These are phyloP conservation scores for Eimeria zaria DNA, from an alignment of 169 alveolate species.

Conservation along the genomic window DNA sequence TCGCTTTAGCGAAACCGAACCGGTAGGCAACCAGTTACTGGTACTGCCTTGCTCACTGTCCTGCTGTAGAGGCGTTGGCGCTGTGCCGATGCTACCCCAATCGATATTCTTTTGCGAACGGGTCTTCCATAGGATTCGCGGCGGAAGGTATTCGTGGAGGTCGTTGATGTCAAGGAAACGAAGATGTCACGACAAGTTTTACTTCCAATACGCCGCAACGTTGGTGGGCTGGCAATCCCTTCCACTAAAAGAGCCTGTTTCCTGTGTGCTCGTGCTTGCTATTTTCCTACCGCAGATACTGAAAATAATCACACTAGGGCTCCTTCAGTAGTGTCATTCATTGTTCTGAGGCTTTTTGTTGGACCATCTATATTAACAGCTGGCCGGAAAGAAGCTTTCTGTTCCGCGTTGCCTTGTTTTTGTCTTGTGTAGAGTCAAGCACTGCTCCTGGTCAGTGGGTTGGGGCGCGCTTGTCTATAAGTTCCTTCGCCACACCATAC, in stretches of 20 bases:
- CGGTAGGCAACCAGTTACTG: constrained; percentile 8
- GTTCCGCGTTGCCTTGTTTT: background rate
- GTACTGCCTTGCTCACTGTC: background rate
- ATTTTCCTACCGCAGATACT: background rate
- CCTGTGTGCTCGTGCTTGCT: background rate
- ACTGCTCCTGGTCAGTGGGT: constrained; percentile 79
- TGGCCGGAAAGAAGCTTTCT: background rate
- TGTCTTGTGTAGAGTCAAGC: constrained; percentile 19
- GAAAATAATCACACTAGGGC: background rate
- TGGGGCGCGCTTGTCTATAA: constrained; percentile 67
- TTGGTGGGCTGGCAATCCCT: background rate
- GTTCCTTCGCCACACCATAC: constrained; percentile 68
- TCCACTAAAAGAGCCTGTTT: background rate
- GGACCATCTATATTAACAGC: background rate
- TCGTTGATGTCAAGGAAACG: constrained; percentile 13
- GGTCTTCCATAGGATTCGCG: background rate
- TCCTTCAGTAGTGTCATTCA: background rate
- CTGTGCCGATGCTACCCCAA: background rate
- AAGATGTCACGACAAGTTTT: constrained; percentile 27
- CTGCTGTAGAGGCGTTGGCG: background rate
- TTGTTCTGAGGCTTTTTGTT: background rate
- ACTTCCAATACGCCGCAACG: constrained; percentile 40
- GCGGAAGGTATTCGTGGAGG: constrained; percentile 21
- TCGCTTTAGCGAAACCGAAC: constrained; percentile 57
- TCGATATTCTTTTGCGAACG: background rate